These are phyloP conservation scores for Saccharomycopsis sp. DNA, from an alignment of 805 yeast genomes.

Conservation along the genomic window DNA sequence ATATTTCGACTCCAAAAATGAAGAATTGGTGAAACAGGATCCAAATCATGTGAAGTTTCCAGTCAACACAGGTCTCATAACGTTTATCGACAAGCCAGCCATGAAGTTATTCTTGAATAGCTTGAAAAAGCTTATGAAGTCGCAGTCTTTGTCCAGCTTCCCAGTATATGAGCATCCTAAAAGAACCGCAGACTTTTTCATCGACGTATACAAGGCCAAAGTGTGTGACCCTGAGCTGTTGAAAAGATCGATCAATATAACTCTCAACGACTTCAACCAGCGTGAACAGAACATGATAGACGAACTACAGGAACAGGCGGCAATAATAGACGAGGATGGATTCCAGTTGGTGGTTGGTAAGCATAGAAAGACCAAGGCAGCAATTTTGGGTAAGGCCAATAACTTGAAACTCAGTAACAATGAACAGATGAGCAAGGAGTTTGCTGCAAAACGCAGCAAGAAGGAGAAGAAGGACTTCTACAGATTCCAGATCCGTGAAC, in stretches of 20 bases:
- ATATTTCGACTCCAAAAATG: conserved; percentile 36
- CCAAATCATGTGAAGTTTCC: conserved; percentile 46
- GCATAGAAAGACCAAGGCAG: conserved; percentile 74
- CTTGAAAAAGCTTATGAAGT: conserved; percentile 43
- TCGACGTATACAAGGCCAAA: conserved; percentile 32
- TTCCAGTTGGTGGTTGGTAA: conserved; percentile 86
- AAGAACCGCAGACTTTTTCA: conserved; percentile 36
- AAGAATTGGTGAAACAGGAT: conserved; percentile 30
- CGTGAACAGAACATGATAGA: conserved; percentile 60
- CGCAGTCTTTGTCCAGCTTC: conserved; percentile 24
- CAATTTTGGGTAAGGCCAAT: conserved; percentile 52
- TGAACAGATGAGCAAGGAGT: conserved; percentile 50
- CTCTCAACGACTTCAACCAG: conserved; percentile 60
- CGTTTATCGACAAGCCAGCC: conserved; percentile 66
- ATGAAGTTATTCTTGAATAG: conserved; percentile 57
- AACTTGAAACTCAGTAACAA: conserved; percentile 27
- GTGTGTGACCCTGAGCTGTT: conserved; percentile 45
- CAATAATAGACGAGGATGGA: conserved; percentile 85
- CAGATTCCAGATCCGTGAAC: conserved; percentile 91
- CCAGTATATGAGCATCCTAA: conserved; percentile 32
- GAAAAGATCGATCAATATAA: conserved; percentile 48
- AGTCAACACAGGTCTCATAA: conserved; percentile 64
- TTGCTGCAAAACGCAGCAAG: conserved; percentile 48
- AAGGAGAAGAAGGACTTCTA: conserved; percentile 88
- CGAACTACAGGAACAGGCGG: conserved; percentile 46